phyloP scores from a whole-genome alignment of 345 rosid species.

The Eucalyptus cloeziana region DNA sequence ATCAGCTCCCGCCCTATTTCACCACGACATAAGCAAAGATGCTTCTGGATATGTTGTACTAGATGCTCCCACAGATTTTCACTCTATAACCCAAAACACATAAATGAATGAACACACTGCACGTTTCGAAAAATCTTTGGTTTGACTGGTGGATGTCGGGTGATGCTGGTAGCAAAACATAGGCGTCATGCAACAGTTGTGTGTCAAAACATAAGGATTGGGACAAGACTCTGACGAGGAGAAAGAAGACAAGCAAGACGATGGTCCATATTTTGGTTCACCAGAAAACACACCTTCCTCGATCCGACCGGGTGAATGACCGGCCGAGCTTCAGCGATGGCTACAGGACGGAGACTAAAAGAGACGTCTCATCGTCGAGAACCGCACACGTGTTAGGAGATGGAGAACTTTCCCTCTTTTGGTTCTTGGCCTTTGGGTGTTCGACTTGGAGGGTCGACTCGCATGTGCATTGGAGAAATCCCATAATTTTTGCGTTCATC shows the following conservation, averaged over 20 bases:
- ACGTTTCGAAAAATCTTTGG: not conserved
- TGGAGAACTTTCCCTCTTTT: not conserved
- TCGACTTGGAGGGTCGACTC: not conserved
- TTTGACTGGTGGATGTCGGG: not conserved
- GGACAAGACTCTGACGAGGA: not conserved
- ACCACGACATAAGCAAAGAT: not conserved
- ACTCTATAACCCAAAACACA: not conserved
- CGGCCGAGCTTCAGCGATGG: not conserved
- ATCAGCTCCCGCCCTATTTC: not conserved
- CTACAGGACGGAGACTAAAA: not conserved
- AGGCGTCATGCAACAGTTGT: not conserved
- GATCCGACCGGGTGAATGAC: not conserved
- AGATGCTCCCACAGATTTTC: not conserved
- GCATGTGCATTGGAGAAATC: not conserved
- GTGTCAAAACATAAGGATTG: not conserved
- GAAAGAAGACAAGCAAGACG: not conserved
- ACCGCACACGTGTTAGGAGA: not conserved
- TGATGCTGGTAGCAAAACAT: not conserved
- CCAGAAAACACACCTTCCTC: not conserved
- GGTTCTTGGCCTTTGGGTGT: not conserved
- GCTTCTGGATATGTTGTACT: not conserved
- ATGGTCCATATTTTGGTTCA: not conserved
- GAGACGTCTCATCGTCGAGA: not conserved
- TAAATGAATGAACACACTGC: not conserved
- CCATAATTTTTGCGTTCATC: not conserved